Percentiles rank a stretch among this genome's conserved stretches.
phyloP scores from a whole-genome alignment of 1,139 yeast species.

The Blastobotrys raffinosifermentans region DNA sequence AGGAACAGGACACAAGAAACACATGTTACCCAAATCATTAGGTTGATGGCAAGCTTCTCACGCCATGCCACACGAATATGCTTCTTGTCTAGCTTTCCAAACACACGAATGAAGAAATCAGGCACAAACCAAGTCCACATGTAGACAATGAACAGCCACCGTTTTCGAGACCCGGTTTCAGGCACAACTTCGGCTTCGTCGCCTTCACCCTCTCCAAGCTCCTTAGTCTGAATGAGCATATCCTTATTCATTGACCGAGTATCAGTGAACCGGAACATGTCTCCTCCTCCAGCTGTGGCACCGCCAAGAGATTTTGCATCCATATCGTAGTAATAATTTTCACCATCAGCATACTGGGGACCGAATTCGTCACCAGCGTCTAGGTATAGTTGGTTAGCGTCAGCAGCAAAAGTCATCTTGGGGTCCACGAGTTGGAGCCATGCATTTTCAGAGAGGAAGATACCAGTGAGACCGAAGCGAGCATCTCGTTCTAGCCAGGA shows the following conservation, averaged over 20 bases:
- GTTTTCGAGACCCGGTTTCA: slow-evolving; percentile 25
- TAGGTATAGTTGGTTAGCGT: slow-evolving; percentile 24
- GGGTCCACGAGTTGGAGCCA: slow-evolving; percentile 40
- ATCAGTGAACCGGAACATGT: slow-evolving; percentile 35
- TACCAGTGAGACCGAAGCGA: slow-evolving; percentile 37
- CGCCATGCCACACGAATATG: slow-evolving; percentile 40
- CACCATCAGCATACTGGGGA: slow-evolving; percentile 23
- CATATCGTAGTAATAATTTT: slow-evolving; percentile 30
- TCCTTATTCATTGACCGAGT: slow-evolving; percentile 25
- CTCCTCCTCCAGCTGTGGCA: slow-evolving; percentile 29
- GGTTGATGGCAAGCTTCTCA: slow-evolving; percentile 38
- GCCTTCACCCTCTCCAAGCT: slow-evolving; percentile 30
- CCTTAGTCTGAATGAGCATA: slow-evolving; percentile 29
- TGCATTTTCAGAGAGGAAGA: slow-evolving; percentile 37
- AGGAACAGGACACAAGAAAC: slow-evolving; percentile 32
- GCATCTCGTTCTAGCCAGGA: slow-evolving; percentile 38
- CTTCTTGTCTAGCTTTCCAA: slow-evolving; percentile 32
- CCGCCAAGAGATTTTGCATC: slow-evolving; percentile 33
- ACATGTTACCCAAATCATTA: slow-evolving; percentile 38
- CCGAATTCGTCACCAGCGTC: slow-evolving; percentile 22
- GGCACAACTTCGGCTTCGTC: slow-evolving; percentile 30
- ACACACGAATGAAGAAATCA: slow-evolving; percentile 29
- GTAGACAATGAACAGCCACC: slow-evolving; percentile 38
- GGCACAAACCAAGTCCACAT: slow-evolving; percentile 38
- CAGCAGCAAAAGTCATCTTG: slow-evolving; percentile 31